Evolutionary conservation across 345 rosid genomes (phyloP), one percentile per base, ranked within the genome.

Genomic region (Eucalyptus tenuipes): DNA sequence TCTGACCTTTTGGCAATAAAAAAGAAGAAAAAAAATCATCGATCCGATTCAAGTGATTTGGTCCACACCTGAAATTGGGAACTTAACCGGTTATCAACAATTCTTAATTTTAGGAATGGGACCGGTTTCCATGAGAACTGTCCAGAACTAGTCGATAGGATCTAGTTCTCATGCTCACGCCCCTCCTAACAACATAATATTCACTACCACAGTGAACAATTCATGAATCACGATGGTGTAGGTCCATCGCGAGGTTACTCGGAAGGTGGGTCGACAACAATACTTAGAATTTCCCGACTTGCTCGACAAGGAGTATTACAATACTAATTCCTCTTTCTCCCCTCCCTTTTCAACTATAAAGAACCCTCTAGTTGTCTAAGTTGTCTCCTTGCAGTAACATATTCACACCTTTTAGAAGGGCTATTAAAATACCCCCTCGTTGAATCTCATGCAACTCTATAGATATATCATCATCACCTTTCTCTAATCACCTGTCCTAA

Each of bases 91-190:
- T n/a, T 64, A 64, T 13, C 37, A 29, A 7, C 66, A 12, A 59
- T 27, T 59, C 0, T 18, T 2, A 52, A 7, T 52, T 52, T 18
- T 52, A 52, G 24, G 57, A 18, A 52, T 52, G 57, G 2, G 57
- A 52, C 4, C 10, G 0, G 57, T 18, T 52, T 52, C 2, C n/a
- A 27, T 6, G 0, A 0, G 0, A 59, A 59, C 29, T 2, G 0
- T 27, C 15, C 7, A 59, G 0, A 59, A 25, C 16, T 59, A 25
- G 66, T 25, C 8, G 1, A 0, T 18, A 52, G 5, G 10, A 10
- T 18, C 24, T 18, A 52, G 57, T 61, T 61, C 7, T 10, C 8
- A 0, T 61, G 8, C 8, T 61, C 68, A 27, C 68, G 3, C 68
- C 31, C 25, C 57, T 52, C 25, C 25, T 20, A 20, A 52, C 57